Evolutionary conservation across 2,329 filamentous ascomycete genomes (phyloP).

Genomic region (Metarhizium rileyi): DNA sequence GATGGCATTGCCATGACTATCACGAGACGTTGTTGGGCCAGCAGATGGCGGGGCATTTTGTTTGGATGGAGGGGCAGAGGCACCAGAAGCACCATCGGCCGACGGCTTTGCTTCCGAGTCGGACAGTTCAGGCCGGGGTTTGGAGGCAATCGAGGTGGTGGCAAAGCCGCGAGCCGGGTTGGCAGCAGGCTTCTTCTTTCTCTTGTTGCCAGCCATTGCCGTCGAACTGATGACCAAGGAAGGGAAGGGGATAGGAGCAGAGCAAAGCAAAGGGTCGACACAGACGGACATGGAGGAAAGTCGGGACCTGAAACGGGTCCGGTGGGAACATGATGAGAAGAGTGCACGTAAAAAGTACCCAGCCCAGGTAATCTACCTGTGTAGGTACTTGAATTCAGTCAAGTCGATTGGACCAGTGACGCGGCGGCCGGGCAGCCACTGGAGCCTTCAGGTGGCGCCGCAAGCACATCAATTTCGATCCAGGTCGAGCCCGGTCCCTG

Average conservation of each 20-base stretch:
- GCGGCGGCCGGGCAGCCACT: too few relatives aligned
- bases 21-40: slow-evolving; percentile 3
- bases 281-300: background rate
- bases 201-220: slow-evolving; percentile 61
- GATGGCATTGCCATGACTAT: background rate
- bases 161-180: slow-evolving; percentile 91
- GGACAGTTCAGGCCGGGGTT: slow-evolving; percentile 53
- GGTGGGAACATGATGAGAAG: too few relatives aligned
- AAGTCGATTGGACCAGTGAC: too few relatives aligned
- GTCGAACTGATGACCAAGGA: background rate
- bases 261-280: background rate
- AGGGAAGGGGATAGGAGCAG: background rate
- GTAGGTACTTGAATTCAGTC: too few relatives aligned
- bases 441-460: too few relatives aligned
- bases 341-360: too few relatives aligned
- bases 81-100: slow-evolving; percentile 14
- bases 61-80: slow-evolving; percentile 7
- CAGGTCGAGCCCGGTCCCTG: too few relatives aligned
- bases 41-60: slow-evolving; percentile 19
- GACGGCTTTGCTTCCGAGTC: slow-evolving; percentile 24
- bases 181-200: slow-evolving; percentile 82
- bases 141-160: slow-evolving; percentile 85
- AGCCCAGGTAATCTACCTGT: too few relatives aligned
- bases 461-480: too few relatives aligned
- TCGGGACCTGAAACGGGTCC: background rate